Percentiles rank a stretch among this genome's conserved stretches.
These are phyloP conservation scores for Solanum etuberosum DNA, from an alignment of 257 asterid species.

Conservation along the genomic window DNA sequence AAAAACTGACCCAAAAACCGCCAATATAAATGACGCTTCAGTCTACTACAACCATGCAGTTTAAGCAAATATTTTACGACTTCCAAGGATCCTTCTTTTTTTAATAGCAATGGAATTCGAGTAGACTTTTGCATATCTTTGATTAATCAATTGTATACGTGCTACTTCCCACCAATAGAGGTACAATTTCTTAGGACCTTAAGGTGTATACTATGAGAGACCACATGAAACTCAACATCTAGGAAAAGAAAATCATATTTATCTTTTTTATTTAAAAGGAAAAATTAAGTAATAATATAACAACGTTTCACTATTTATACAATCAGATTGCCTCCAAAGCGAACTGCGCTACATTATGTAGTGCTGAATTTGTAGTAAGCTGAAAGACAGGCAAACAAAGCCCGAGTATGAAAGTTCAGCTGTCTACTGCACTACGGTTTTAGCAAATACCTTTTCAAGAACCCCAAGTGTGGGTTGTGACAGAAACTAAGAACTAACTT, in stretches of 20 bases:
- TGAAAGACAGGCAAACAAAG: background rate
- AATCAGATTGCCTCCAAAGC: background rate
- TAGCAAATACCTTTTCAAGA: background rate
- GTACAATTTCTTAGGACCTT: background rate
- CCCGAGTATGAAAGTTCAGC: background rate
- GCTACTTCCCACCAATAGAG: background rate
- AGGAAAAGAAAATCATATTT: too few species aligned
- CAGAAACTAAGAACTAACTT: background rate
- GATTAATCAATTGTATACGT: background rate
- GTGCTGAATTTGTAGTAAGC: background rate
- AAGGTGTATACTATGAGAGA: background rate
- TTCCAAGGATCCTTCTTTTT: background rate
- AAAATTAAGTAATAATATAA: background rate
- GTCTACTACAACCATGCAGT: background rate
- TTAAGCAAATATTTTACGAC: background rate
- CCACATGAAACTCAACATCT: background rate
- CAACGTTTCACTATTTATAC: background rate
- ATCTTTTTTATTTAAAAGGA: background rate
- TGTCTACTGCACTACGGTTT: background rate
- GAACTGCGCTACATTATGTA: background rate
- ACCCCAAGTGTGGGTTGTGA: background rate
- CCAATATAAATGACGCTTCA: background rate
- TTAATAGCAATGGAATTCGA: background rate
- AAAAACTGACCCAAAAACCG: background rate
- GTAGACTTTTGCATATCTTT: background rate